These are phyloP conservation scores for Rhodomyrtus tomentosa DNA, from an alignment of 345 rosid genomes.

Conservation along the genomic window DNA sequence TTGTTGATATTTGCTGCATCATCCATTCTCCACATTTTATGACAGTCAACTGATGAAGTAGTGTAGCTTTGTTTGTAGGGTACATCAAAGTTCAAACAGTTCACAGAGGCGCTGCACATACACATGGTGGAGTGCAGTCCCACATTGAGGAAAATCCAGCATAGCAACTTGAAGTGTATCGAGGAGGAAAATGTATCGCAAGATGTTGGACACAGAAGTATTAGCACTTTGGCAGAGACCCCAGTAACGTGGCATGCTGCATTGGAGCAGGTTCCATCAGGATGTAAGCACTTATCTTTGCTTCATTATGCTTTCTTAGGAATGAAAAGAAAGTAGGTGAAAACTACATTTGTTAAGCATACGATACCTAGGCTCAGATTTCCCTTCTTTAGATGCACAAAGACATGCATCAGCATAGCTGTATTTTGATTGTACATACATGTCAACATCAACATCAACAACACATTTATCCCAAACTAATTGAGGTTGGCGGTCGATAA, in stretches of 20 bases:
- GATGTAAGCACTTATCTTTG: conserved; percentile 31
- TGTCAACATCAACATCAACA: no score
- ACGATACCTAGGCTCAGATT: not conserved
- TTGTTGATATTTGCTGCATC: not conserved
- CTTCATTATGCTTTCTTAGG: not conserved
- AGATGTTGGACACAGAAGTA: conserved; percentile 22
- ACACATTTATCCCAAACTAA: no score
- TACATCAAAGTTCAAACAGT: conserved; percentile 54
- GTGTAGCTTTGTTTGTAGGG: conserved; percentile 38
- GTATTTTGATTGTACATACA: not conserved
- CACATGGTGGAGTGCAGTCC: conserved; percentile 95
- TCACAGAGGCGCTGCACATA: conserved; percentile 68
- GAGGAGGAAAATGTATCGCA: conserved; percentile 21
- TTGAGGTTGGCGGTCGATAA: no score
- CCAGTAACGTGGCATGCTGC: conserved; percentile 78
- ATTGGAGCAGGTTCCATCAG: conserved; percentile 74
- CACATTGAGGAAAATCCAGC: conserved; percentile 60
- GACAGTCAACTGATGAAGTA: not conserved
- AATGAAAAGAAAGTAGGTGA: not conserved
- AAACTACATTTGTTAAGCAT: not conserved
- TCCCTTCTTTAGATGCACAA: not conserved
- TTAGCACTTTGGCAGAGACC: conserved; percentile 45
- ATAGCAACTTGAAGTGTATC: conserved; percentile 45
- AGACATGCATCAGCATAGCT: not conserved
- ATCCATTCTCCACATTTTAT: not conserved